phyloP scores from a whole-genome alignment of 2,329 filamentous ascomycete species.

The Juglanconis sp. region DNA sequence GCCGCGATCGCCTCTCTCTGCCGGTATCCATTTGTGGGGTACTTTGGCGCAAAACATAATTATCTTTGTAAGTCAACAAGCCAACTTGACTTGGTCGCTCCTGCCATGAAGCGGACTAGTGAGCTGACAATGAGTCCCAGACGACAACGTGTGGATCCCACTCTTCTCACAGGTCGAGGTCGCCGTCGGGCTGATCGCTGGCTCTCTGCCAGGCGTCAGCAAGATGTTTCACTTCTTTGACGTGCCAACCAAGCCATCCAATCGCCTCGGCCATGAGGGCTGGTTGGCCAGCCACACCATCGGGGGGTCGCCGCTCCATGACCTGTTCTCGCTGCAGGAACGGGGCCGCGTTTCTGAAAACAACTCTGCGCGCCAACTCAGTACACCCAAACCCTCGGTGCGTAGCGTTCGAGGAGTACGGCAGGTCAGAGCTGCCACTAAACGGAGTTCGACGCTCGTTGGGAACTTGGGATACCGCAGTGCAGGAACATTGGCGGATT shows the following conservation, averaged over 20 bases:
- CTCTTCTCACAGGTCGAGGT: not conserved
- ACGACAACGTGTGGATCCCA: not conserved
- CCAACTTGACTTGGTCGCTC: too few relatives aligned
- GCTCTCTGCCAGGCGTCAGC: not conserved
- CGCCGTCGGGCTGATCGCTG: not conserved
- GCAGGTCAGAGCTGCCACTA: not conserved
- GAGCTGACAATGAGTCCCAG: not conserved
- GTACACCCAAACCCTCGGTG: not conserved
- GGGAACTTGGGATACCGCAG: too few relatives aligned
- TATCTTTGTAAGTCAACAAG: not conserved
- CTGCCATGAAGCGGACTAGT: too few relatives aligned
- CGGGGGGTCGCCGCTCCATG: not conserved
- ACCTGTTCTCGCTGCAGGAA: not conserved
- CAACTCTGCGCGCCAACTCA: not conserved
- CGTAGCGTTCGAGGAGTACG: not conserved
- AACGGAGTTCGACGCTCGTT: not conserved
- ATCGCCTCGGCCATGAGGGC: not conserved
- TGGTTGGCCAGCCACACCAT: not conserved
- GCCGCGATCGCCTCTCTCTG: not conserved
- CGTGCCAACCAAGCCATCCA: not conserved
- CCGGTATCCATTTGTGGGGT: not conserved
- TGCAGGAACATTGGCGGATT: not conserved
- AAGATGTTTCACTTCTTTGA: not conserved
- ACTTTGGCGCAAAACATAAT: not conserved
- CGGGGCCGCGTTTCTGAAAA: not conserved